A percentile compares a stretch with the other conserved stretches of the same genome.
Conservation (phyloP, 2,329 filamentous ascomycete species). For the Penicillium palitans region DNA sequence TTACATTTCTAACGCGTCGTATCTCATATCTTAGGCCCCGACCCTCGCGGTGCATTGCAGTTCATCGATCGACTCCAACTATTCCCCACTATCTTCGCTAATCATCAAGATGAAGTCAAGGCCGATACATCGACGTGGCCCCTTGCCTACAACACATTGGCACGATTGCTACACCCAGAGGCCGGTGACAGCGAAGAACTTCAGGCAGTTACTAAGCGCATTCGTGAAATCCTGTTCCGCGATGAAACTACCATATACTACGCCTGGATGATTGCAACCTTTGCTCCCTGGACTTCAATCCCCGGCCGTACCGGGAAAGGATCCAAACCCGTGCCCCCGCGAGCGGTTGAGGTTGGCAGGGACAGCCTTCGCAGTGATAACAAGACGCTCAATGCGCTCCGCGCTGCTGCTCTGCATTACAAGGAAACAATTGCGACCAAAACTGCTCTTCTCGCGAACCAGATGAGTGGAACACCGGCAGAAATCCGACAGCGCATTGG, state of each 20-base stretch:
- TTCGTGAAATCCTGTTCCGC: constrained; percentile 57
- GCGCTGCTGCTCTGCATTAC: constrained; percentile 63
- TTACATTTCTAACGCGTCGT: constrained; percentile 4
- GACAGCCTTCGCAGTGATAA: constrained; percentile 81
- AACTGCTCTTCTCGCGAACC: constrained; percentile 29
- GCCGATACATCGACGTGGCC: constrained; percentile 64
- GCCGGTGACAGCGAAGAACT: constrained; percentile 48
- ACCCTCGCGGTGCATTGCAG: constrained; percentile 40
- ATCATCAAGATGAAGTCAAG: constrained; percentile 48
- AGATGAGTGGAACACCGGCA: constrained; percentile 30
- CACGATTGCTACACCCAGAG: constrained; percentile 45
- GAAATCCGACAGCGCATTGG: constrained; percentile 42
- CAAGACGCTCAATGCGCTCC: constrained; percentile 68
- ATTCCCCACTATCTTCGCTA: constrained; percentile 45
- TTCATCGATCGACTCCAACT: constrained; percentile 43
- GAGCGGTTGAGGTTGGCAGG: constrained; percentile 64
- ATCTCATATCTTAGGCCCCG: constrained; percentile 31
- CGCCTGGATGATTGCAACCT: constrained; percentile 73
- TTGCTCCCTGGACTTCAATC: constrained; percentile 70
- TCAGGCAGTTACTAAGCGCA: constrained; percentile 35
- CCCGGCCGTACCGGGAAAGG: constrained; percentile 40
- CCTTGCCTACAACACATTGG: constrained; percentile 64
- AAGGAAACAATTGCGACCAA: constrained; percentile 65
- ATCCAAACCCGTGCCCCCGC: constrained; percentile 55
- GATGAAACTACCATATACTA: constrained; percentile 67